Conservation (phyloP, 192 early-diverging fungal genomes). For the Coemansia sp. region DNA sequence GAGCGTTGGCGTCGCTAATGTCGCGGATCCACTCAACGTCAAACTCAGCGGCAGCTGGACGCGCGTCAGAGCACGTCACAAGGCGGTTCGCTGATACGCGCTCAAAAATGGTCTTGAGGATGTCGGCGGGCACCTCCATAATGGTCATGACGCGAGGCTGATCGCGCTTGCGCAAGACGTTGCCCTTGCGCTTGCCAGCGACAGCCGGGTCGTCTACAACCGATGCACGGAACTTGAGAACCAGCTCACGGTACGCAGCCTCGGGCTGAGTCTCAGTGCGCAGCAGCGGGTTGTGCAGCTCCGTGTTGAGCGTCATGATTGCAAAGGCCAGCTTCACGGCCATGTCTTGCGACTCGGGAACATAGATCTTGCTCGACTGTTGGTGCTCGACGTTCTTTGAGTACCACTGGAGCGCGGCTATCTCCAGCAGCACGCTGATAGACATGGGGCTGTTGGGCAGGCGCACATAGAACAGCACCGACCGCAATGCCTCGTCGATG, state of each 20-base stretch:
- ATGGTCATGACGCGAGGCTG: slow-evolving; percentile 58
- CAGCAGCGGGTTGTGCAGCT: slow-evolving; percentile 57
- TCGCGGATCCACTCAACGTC: slow-evolving; percentile 56
- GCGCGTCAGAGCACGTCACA: slow-evolving; percentile 52
- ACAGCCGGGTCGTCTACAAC: slow-evolving; percentile 58
- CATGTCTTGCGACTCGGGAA: slow-evolving; percentile 55
- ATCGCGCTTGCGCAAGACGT: slow-evolving; percentile 60
- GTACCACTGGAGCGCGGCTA: slow-evolving; percentile 55
- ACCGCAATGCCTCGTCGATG: slow-evolving; percentile 57
- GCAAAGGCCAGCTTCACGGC: slow-evolving; percentile 57
- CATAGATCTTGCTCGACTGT: slow-evolving; percentile 25
- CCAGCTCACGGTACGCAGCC: slow-evolving; percentile 44
- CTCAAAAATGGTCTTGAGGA: slow-evolving; percentile 46
- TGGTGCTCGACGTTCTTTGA: slow-evolving; percentile 38
- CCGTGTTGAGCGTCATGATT: slow-evolving; percentile 58
- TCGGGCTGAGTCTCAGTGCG: slow-evolving; percentile 48
- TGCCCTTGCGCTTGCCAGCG: slow-evolving; percentile 55
- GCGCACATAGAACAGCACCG: slow-evolving; percentile 53
- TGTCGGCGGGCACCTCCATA: slow-evolving; percentile 56
- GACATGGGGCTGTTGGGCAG: slow-evolving; percentile 47
- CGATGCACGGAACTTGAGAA: slow-evolving; percentile 55
- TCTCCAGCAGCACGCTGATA: slow-evolving; percentile 54
- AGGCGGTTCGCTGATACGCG: slow-evolving; percentile 49
- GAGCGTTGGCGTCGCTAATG: slow-evolving; percentile 23
- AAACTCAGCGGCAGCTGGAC: slow-evolving; percentile 49